A percentile compares a stretch with the other conserved stretches of the same genome.
Evolutionary conservation across 2,329 filamentous ascomycete genomes (phyloP).

Genomic region (Exophiala spinifera): DNA sequence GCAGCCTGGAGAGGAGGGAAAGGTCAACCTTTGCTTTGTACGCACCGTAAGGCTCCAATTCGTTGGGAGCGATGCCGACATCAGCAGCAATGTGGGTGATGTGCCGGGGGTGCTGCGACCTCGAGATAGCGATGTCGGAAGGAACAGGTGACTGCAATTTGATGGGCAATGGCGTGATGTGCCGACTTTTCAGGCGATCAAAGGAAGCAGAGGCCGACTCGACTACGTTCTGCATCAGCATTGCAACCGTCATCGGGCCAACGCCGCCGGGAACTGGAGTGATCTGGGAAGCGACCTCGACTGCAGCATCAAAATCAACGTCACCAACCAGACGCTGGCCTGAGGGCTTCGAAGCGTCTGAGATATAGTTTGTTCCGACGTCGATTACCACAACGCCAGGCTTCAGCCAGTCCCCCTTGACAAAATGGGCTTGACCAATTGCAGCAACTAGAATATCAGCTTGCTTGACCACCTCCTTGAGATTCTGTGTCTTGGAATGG

Average conservation of each 20-base stretch:
- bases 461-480: constrained; percentile 70
- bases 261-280: constrained; percentile 96
- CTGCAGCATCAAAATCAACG: constrained; percentile 84
- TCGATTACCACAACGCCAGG: constrained; percentile 93
- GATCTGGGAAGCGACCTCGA: constrained; percentile 83
- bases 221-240: constrained; percentile 94
- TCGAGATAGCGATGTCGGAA: constrained; percentile 91
- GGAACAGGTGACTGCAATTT: constrained; percentile 78
- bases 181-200: constrained; percentile 75
- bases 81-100: constrained; percentile 83
- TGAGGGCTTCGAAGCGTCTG: constrained; percentile 85
- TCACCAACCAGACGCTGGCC: constrained; percentile 91
- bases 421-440: constrained; percentile 80
- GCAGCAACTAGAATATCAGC: constrained; percentile 91
- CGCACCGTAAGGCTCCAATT: constrained; percentile 90
- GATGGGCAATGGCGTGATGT: constrained; percentile 77
- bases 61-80: constrained; percentile 80
- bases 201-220: constrained; percentile 79
- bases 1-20: constrained; percentile 73
- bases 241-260: constrained; percentile 97
- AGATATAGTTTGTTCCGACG: constrained; percentile 94
- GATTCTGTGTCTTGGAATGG: constrained; percentile 78
- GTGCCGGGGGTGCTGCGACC: constrained; percentile 84
- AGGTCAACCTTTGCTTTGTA: constrained; percentile 96
- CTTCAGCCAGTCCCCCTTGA: constrained; percentile 96